Base-by-base conservation (phyloP, 345 rosid genomes). In the Populus deltoides region DNA sequence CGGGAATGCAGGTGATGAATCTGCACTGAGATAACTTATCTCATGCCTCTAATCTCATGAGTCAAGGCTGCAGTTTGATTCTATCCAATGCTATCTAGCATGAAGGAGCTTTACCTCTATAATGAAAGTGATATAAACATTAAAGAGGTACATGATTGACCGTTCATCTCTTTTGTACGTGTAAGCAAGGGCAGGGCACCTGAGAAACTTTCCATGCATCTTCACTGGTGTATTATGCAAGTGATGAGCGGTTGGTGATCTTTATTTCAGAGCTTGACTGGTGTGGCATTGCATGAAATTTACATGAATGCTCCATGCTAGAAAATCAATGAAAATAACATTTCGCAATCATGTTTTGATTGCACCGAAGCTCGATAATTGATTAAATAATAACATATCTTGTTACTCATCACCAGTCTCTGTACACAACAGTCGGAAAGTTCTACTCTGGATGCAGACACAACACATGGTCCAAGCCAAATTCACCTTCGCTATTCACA, bases 1-100 rank as follows among this genome's bases (percentile, higher is more conserved):
- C 99, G 1, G 99, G 98, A 82, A 92, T 96, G 99, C 99, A 96
- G 95, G 99, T 93, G 81, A 79, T 80, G 24, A 55, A 43, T 73
- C 27, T 45, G 47, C 10, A 20, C 72, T 24, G 31, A 79, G 36
- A 15, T 17, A 63, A 38, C 67, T 43, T n/a, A n/a, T n/a, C n/a
- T n/a, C n/a, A n/a, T n/a, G 22, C 12, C 33, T 17, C 70, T 5
- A 12, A 8, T 49, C 3, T 8, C 57, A 51, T 51, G 6, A 51
- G 18, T 17, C 57, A 35, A 53, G 33, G 45, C 27, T 27, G 57
- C 31, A 47, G 18, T 67, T 67, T 12, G 41, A 73, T 76, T 72
- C 12, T 2, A 49, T 49, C 43, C n/a, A 41, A 36, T 59, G 27
- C 43, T 72, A 59, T 33, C 68, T 55, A 5, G 57, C 53, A n/a